These are phyloP conservation scores for Senna tora DNA, from an alignment of 306 rosid genomes.

Conservation along the genomic window DNA sequence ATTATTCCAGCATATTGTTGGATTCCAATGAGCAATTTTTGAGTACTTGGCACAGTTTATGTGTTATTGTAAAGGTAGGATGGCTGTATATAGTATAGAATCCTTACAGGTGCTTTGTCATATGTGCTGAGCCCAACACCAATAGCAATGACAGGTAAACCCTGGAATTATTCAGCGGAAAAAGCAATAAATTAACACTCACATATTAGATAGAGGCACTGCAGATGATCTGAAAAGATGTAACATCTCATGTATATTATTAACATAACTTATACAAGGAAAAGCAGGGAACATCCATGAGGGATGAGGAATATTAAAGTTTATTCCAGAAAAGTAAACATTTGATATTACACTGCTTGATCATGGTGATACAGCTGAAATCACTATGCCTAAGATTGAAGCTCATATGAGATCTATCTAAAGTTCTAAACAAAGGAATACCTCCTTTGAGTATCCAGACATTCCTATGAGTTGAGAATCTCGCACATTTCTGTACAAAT, in stretches of 20 bases:
- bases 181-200: conserved; percentile 29
- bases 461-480: conserved; percentile 85
- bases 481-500: conserved; percentile 69
- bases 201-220: conserved; percentile 1
- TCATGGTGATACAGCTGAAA: neutral
- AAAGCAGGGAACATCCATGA: neutral
- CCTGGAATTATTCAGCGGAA: conserved; percentile 55
- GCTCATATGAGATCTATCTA: conserved; percentile 21
- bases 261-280: neutral
- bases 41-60: conserved; percentile 19
- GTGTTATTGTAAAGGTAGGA: conserved; percentile 15
- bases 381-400: conserved; percentile 1
- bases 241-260: neutral
- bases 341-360: neutral
- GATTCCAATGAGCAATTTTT: neutral
- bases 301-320: neutral
- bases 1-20: neutral
- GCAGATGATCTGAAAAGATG: conserved; percentile 19
- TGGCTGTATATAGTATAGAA: conserved; percentile 28
- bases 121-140: conserved; percentile 92
- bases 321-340: neutral
- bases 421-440: conserved; percentile 42
- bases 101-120: conserved; percentile 96
- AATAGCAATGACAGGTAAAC: conserved; percentile 82
- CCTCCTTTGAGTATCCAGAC: conserved; percentile 96